Evolutionary conservation across 495 filamentous ascomycete species (phyloP), one percentile per base, ranked within the genome.

Genomic region (Polyplosphaeria fusca): DNA sequence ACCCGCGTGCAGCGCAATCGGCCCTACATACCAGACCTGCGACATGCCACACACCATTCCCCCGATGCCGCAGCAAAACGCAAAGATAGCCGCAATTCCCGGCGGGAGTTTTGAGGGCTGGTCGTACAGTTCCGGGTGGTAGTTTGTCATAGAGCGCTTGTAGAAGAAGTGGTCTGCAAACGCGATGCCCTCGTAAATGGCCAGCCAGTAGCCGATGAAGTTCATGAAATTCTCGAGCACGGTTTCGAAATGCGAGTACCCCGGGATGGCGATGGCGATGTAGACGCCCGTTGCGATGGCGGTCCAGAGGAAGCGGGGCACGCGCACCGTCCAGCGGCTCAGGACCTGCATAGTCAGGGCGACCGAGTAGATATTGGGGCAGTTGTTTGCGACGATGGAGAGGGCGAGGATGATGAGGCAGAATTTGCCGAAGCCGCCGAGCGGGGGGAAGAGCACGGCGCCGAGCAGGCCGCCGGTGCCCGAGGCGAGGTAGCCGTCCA

Each of bases 361-460:
- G 39, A 93, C 82, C 32, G 86, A 89, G 76, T 95, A 95, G 41
- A 64, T 86, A 74, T 86, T 90, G n/a, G 92, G 88, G 73, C 85
- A 90, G 74, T 91, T 91, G 75, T 86, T 92, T 52, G 86, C 86
- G 60, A 91, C 80, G 67, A 89, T 91, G 60, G 82, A 85, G 24
- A 92, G 78, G 0, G 87, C 85, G 4, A 94, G 81, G 40, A 94
- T 74, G 47, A 91, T 82, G 18, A 94, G 67, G 70, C 89, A 93
- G 76, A 93, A 90, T 66, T 88, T 79, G 56, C 89, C 89, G 65
- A 92, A 91, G 39, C 76, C 74, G 22, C 88, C 89, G 0, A 91
- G 75, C 1, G 77, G 77, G 2, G 80, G 80, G 26, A 85, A 71
- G 0, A 94, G 61, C 0, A 64, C 85, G 9, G 81, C 80, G 4